These are phyloP conservation scores for Trametes maxima DNA, from an alignment of 768 basidiomycete species.

Conservation along the genomic window DNA sequence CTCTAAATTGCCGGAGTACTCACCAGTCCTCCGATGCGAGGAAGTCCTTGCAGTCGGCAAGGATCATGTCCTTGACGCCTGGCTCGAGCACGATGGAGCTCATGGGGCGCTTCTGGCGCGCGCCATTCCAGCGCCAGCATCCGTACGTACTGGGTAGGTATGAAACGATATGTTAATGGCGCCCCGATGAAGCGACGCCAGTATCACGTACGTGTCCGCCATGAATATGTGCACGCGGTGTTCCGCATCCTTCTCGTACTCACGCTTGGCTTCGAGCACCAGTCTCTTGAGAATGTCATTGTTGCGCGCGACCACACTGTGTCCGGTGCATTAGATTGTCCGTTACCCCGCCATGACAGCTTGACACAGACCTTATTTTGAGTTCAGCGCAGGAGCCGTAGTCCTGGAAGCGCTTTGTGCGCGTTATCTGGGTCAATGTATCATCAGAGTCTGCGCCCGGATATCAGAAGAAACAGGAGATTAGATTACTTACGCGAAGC, in stretches of 20 bases:
- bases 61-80: slow-evolving; percentile 88
- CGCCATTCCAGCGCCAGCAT: slow-evolving; percentile 88
- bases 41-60: slow-evolving; percentile 86
- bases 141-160: slow-evolving; percentile 55
- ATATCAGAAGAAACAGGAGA: slow-evolving; percentile 14
- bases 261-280: slow-evolving; percentile 83
- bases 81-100: slow-evolving; percentile 91
- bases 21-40: slow-evolving; percentile 83
- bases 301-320: slow-evolving; percentile 83
- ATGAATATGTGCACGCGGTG: slow-evolving; percentile 89
- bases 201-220: slow-evolving; percentile 77
- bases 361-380: slow-evolving; percentile 67
- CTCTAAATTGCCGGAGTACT: slow-evolving; percentile 36
- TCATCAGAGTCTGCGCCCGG: slow-evolving; percentile 18
- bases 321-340: slow-evolving; percentile 17
- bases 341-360: slow-evolving; percentile 21
- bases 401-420: slow-evolving; percentile 75
- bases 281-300: slow-evolving; percentile 88
- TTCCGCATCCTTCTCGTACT: slow-evolving; percentile 89
- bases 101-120: slow-evolving; percentile 87
- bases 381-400: slow-evolving; percentile 73
- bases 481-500: slow-evolving; percentile 62
- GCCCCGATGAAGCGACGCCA: background rate
- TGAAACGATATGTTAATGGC: slow-evolving; percentile 24
- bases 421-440: slow-evolving; percentile 60